phyloP scores from a whole-genome alignment of 805 yeast genomes.

The Saccharomycopsis capsularis region DNA sequence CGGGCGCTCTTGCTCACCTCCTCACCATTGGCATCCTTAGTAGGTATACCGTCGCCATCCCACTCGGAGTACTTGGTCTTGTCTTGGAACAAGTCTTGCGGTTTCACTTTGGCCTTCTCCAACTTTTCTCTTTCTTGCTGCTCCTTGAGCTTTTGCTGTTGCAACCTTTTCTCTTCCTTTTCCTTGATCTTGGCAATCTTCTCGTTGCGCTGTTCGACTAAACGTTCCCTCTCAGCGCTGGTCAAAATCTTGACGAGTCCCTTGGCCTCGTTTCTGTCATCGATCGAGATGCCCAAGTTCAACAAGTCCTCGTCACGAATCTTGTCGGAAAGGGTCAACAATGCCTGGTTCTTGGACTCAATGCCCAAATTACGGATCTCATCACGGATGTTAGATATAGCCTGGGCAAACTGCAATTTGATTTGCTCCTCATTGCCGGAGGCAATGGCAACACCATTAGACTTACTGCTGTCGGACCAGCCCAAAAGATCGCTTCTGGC shows the following conservation, averaged over 20 bases:
- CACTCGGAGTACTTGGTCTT: conserved; percentile 50
- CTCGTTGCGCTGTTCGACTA: conserved; percentile 36
- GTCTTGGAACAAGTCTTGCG: conserved; percentile 66
- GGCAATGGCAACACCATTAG: conserved; percentile 8
- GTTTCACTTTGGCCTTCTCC: conserved; percentile 62
- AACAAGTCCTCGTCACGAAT: conserved; percentile 68
- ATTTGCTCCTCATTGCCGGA: conserved; percentile 48
- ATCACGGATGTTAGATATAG: conserved; percentile 75
- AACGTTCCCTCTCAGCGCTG: conserved; percentile 58
- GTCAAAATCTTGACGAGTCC: conserved; percentile 76
- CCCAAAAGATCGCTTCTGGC: conserved; percentile 67
- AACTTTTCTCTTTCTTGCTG: conserved; percentile 55
- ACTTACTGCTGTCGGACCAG: conserved; percentile 49
- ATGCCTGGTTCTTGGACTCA: conserved; percentile 42
- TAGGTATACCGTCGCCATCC: conserved; percentile 84
- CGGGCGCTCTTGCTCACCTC: conserved; percentile 78
- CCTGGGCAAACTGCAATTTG: conserved; percentile 73
- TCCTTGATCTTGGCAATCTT: conserved; percentile 50
- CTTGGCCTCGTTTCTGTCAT: conserved; percentile 74
- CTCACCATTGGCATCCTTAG: conserved; percentile 67
- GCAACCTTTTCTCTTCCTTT: conserved; percentile 48
- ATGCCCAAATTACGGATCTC: conserved; percentile 70
- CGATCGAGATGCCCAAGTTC: conserved; percentile 73
- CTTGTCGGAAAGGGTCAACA: conserved; percentile 66
- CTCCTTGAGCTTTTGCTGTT: conserved; percentile 48